phyloP scores from a whole-genome alignment of 2,329 filamentous ascomycete species.

The Penicillium freii region DNA sequence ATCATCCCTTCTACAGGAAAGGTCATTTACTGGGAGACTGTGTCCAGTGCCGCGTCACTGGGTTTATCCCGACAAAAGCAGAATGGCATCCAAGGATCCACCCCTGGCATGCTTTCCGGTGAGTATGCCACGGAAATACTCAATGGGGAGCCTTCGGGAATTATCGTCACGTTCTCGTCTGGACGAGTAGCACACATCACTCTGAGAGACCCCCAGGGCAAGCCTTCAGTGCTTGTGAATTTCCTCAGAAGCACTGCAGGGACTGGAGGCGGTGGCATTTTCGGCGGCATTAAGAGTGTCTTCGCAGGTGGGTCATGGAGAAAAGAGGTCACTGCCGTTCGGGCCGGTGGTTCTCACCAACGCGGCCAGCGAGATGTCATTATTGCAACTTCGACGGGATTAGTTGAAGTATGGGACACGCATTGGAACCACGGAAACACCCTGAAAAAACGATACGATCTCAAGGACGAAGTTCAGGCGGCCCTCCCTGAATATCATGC shows the following conservation, averaged over 20 bases:
- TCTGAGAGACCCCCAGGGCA: slow-evolving; percentile 81
- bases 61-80: slow-evolving; percentile 80
- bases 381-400: slow-evolving; percentile 72
- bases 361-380: slow-evolving; percentile 84
- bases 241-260: slow-evolving; percentile 66
- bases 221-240: slow-evolving; percentile 74
- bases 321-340: slow-evolving; percentile 77
- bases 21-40: slow-evolving; percentile 92
- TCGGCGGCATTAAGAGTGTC: slow-evolving; percentile 76
- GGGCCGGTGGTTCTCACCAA: slow-evolving; percentile 66
- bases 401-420: slow-evolving; percentile 81
- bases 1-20: slow-evolving; percentile 80
- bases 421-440: slow-evolving; percentile 83
- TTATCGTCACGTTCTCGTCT: slow-evolving; percentile 78
- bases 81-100: slow-evolving; percentile 71
- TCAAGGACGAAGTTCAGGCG: slow-evolving; percentile 61
- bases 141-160: slow-evolving; percentile 82
- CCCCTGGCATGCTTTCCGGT: slow-evolving; percentile 72
- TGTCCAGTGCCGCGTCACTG: slow-evolving; percentile 81
- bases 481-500: slow-evolving; percentile 60
- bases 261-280: slow-evolving; percentile 62
- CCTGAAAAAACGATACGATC: slow-evolving; percentile 68
- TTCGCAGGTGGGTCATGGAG: slow-evolving; percentile 68
- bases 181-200: slow-evolving; percentile 84
- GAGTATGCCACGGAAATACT: slow-evolving; percentile 76